Base-by-base conservation (phyloP, 2,329 filamentous ascomycete genomes). In the Beauveria australis region DNA sequence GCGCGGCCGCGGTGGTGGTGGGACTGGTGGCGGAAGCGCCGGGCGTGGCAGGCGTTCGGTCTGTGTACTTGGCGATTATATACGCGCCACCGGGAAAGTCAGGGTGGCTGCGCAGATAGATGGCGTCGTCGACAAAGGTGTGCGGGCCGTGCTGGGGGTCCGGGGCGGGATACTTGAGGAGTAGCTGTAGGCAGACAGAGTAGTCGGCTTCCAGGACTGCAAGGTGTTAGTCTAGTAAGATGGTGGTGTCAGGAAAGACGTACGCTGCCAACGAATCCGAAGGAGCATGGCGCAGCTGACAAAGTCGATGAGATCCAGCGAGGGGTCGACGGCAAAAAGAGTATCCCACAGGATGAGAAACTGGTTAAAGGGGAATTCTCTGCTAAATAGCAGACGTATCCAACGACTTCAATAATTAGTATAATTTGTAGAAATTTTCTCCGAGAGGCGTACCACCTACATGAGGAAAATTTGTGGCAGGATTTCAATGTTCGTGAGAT, bases 391-490 rank as follows among this genome's bases (percentile, higher is more conserved):
- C 1, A 99, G 83, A 30, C 94, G 86, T 61, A 97, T 89, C 94
- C 94, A 99, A 61, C 94, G 91, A 64, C 89, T 92, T 47, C 18
- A 53, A 2, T 1, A n/a, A 26, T 18, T 62, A 37, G 63, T 12
- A 2, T 1, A n/a, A 26, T 18, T 62, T 33, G 63, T 12, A 12
- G 10, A 10, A 12, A 22, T n/a, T 46, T 43, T 44, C 22, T 18
- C 12, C 6, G 3, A 7, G 3, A 10, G 6, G 9, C 19, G 3
- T n/a, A 47, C 18, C 14, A 71, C 80, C 72, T 75, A 94, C 89
- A 97, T 95, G 26, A 97, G 77, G 70, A 97, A 99, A 55, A 99
- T 93, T 68, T 99, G 94, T 1, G 94, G 94, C n/a, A 97, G 76
- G 63, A 99, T 87, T 63, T 97, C 93, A 52, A 97, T 87, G 62